Base-by-base conservation (phyloP, 768 basidiomycete species). In the Leccinum olivaceopallidum region DNA sequence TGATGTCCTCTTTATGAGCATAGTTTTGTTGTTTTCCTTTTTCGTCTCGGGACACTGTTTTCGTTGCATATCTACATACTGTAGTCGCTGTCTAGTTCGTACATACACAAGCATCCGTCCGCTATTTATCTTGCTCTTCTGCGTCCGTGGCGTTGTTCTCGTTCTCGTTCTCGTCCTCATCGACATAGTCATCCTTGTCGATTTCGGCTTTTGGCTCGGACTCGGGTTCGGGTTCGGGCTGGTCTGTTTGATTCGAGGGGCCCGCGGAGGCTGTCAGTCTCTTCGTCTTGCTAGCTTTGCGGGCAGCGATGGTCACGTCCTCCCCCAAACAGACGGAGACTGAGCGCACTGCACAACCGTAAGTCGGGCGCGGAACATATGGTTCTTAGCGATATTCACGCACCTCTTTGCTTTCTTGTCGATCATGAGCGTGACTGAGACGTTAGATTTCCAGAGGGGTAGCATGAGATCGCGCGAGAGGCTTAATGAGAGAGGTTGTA, bases 321-420 rank as follows among this genome's bases (percentile, higher is more conserved):
- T 84, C 81, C 2, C n/a, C 88, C 90, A 68, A 91, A 98, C 10
- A 95, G 78, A 2, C 95, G 87, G 52, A 94, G 76, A 60, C 92
- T 94, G 61, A 98, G 77, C 2, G 94, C 94, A 68, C 95, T 98
- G 62, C 4, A 9, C 14, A 36, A 36, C 44, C 44, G 1, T 22
- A 6, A 20, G 0, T 47, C 44, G 20, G 20, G 2, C 20, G 12
- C 0, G 20, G 44, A 47, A 47, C 12, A 20, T 4, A 26, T 18
- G 2, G 9, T 30, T 10, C 5, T 20, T 16, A 13, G 16, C 18
- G 10, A 36, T 34, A 71, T 47, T 6, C 14, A 47, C 79, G 12
- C 49, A 94, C 95, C 90, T 93, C 77, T 98, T 98, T 26, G 94
- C 92, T 69, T 91, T 91, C 75, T 98, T 99, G 76, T 98, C 95